A percentile compares a stretch with the other conserved stretches of the same genome.
These are phyloP conservation scores for Backusella parvicylindrica DNA, from an alignment of 192 early-diverging fungal genomes.

Conservation along the genomic window DNA sequence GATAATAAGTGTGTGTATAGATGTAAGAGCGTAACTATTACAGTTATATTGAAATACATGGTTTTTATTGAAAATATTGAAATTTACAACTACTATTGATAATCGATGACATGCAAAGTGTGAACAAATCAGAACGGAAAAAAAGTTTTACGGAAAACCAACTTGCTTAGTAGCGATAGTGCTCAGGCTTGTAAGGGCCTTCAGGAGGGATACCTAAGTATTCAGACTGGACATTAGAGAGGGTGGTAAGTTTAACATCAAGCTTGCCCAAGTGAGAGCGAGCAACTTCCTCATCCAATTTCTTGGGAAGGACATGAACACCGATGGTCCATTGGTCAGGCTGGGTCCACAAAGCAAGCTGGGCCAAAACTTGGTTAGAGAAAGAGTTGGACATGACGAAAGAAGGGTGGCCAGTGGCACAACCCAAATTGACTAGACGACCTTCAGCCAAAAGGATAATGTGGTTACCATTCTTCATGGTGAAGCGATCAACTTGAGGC, in stretches of 20 bases:
- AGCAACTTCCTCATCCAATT: constrained; percentile 98
- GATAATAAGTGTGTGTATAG: neutral
- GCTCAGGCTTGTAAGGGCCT: constrained; percentile 96
- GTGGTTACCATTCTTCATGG: constrained; percentile 85
- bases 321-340: constrained; percentile 82
- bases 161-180: constrained; percentile 84
- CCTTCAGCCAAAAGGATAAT: constrained; percentile 98
- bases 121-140: neutral
- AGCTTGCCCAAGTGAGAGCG: constrained; percentile 91
- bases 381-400: constrained; percentile 99
- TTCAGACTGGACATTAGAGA: constrained; percentile 56
- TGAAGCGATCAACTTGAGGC: constrained; percentile 97
- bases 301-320: constrained; percentile 98
- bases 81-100: neutral
- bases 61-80: neutral
- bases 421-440: constrained; percentile 98
- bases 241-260: constrained; percentile 89
- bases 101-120: neutral
- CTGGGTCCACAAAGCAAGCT: constrained; percentile 99
- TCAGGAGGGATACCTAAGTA: constrained; percentile 81
- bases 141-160: neutral
- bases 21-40: neutral
- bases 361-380: constrained; percentile 97
- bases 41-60: neutral
- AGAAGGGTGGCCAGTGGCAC: constrained; percentile 97